Evolutionary conservation across 2,329 filamentous ascomycete species (phyloP).

Genomic region (Aureobasidium vineae): DNA sequence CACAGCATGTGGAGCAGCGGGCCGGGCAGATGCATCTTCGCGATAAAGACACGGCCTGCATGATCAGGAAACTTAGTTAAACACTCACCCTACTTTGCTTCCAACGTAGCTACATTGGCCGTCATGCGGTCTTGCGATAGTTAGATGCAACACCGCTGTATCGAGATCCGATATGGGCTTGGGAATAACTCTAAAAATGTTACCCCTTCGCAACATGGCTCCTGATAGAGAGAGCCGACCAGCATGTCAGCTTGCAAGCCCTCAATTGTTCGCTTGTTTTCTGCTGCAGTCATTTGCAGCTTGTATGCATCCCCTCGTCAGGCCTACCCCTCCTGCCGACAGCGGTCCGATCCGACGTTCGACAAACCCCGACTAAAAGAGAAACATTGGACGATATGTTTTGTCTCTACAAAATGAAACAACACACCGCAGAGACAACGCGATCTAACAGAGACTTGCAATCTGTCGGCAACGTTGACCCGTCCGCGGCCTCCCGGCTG

Average conservation of each 20-base stretch:
- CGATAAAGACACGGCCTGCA: constrained; percentile 18
- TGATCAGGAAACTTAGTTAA: not conserved
- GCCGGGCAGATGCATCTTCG: constrained; percentile 3
- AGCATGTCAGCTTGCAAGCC: constrained; percentile 10
- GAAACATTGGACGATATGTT: constrained; percentile 19
- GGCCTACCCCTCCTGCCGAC: constrained; percentile 6
- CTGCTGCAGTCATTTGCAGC: not conserved
- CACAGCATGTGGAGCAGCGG: constrained; percentile 3
- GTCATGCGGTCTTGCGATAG: constrained; percentile 15
- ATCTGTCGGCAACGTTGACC: constrained; percentile 24
- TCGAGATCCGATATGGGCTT: not conserved
- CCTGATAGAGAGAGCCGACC: constrained; percentile 5
- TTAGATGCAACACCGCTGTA: constrained; percentile 5
- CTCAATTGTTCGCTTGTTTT: constrained; percentile 2
- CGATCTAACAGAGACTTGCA: constrained; percentile 15
- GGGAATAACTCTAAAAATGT: not conserved
- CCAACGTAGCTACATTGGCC: not conserved
- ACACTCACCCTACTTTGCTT: not conserved
- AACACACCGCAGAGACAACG: not conserved
- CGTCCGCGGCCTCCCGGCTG: constrained; percentile 12
- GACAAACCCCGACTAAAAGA: constrained; percentile 3
- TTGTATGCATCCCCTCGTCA: constrained; percentile 19
- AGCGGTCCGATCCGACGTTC: constrained; percentile 22
- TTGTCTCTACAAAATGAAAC: constrained; percentile 20
- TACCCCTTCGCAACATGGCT: constrained; percentile 9